Percentiles rank a stretch among this genome's conserved stretches.
Evolutionary conservation across 768 basidiomycete species (phyloP).

Genomic region (Tulasnella sp.): DNA sequence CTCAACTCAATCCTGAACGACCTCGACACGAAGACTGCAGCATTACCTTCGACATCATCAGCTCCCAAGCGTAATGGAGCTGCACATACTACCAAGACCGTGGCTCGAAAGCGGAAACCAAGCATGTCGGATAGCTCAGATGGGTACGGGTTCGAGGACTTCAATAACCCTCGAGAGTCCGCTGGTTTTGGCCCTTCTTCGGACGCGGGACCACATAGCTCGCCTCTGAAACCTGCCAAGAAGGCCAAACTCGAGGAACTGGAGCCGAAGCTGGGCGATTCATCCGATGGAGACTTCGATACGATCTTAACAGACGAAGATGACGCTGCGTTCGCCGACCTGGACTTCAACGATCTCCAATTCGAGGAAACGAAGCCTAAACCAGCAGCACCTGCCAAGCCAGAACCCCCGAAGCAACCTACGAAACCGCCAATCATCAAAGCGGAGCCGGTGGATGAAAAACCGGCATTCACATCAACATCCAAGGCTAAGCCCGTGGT

Average conservation of each 20-base stretch:
- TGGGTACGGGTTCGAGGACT: background rate
- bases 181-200: background rate
- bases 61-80: background rate
- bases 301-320: conserved; percentile 6
- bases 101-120: conserved; percentile 13
- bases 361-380: conserved; percentile 30
- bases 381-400: conserved; percentile 39
- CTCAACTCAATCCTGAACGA: conserved; percentile 75
- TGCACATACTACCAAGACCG: background rate
- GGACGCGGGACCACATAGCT: background rate
- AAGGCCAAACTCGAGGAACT: conserved; percentile 11
- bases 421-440: conserved; percentile 45
- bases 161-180: background rate
- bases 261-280: conserved; percentile 11
- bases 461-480: background rate
- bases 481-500: conserved; percentile 16
- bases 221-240: conserved; percentile 6
- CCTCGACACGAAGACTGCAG: conserved; percentile 48
- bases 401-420: conserved; percentile 74
- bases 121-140: background rate
- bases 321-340: conserved; percentile 31
- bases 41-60: background rate
- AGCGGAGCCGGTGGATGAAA: conserved; percentile 24
- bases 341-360: conserved; percentile 32
- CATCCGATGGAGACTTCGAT: conserved; percentile 20